Conservation (phyloP, 768 basidiomycete species). For the Mycena vitilis region DNA sequence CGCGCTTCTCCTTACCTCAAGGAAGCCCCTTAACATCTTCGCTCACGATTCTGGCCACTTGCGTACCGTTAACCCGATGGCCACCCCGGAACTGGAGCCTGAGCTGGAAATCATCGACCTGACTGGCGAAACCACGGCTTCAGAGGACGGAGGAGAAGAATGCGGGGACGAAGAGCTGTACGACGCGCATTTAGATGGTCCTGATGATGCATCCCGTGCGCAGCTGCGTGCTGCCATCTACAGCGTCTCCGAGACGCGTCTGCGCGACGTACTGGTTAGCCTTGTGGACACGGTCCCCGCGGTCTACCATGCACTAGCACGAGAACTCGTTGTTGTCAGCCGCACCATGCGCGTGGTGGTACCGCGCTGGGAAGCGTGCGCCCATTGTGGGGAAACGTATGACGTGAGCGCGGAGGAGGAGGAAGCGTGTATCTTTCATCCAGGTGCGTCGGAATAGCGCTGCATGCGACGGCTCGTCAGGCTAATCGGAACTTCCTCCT, state of each 20-base stretch:
- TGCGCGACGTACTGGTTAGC: constrained; percentile 53
- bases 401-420: constrained; percentile 53
- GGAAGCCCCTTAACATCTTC: background rate
- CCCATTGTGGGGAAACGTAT: constrained; percentile 60
- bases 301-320: constrained; percentile 55
- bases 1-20: no score
- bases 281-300: constrained; percentile 54
- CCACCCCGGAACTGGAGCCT: constrained; percentile 18
- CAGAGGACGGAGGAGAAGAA: constrained; percentile 42
- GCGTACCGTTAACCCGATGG: constrained; percentile 6
- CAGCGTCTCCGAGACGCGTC: constrained; percentile 54
- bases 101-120: constrained; percentile 54
- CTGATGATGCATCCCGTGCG: constrained; percentile 53
- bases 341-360: constrained; percentile 49
- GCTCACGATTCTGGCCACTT: background rate
- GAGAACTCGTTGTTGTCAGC: constrained; percentile 56
- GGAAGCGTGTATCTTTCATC: constrained; percentile 62
- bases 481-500: constrained; percentile 4
- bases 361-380: constrained; percentile 60
- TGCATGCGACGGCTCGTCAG: constrained; percentile 4
- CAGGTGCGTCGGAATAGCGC: constrained; percentile 50
- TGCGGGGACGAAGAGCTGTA: constrained; percentile 39
- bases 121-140: constrained; percentile 53
- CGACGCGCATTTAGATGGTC: constrained; percentile 38
- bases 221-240: constrained; percentile 57